A percentile compares a stretch with the other conserved stretches of the same genome.
phyloP scores from a whole-genome alignment of 805 yeast genomes.

The Candida xiaguanensis region DNA sequence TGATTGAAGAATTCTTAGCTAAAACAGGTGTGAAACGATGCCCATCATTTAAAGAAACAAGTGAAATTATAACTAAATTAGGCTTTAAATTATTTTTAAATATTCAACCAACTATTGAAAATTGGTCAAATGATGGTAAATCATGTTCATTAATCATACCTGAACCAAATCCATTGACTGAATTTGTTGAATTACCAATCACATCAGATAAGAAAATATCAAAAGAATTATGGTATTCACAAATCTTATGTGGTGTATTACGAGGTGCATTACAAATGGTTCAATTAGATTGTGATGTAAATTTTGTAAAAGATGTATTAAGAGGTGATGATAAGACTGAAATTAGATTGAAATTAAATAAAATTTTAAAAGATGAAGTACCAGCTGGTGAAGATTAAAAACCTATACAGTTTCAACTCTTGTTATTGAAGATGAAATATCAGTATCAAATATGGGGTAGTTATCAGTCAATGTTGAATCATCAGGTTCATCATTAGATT shows the following conservation, averaged over 20 bases:
- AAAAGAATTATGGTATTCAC: constrained; percentile 87
- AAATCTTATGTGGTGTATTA: constrained; percentile 82
- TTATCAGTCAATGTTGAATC: constrained; percentile 2
- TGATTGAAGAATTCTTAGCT: constrained; percentile 91
- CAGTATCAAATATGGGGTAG: neutral
- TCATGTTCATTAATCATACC: constrained; percentile 67
- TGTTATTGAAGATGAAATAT: constrained; percentile 1
- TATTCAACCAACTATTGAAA: constrained; percentile 67
- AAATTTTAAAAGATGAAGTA: constrained; percentile 83
- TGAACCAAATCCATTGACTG: constrained; percentile 83
- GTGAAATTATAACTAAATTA: constrained; percentile 78
- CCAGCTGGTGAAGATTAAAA: constrained; percentile 90
- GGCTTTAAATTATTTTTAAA: constrained; percentile 91
- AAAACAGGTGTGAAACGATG: constrained; percentile 86
- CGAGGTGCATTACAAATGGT: constrained; percentile 95
- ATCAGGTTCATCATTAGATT: neutral
- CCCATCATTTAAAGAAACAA: constrained; percentile 73
- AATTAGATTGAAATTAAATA: constrained; percentile 64
- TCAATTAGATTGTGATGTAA: constrained; percentile 83
- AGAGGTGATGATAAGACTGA: constrained; percentile 85
- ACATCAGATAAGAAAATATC: constrained; percentile 61
- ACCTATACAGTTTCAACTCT: constrained; percentile 3
- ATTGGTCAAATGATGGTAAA: constrained; percentile 75
- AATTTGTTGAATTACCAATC: constrained; percentile 86
- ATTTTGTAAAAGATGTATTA: constrained; percentile 73